phyloP scores from a whole-genome alignment of 768 basidiomycete genomes.

The Austroboletus eburneus region DNA sequence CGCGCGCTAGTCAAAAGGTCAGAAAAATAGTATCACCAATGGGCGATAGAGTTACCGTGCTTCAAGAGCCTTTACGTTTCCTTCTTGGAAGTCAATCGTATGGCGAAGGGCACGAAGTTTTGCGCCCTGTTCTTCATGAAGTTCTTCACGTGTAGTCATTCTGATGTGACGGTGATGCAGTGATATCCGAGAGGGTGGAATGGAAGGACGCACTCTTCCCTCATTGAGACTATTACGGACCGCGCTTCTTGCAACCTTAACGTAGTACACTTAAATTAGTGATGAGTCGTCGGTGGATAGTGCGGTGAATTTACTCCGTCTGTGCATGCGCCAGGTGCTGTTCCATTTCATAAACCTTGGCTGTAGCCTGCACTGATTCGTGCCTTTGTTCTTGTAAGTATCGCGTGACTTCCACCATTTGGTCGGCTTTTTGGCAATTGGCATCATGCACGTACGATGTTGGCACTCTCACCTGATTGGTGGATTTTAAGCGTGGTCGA shows the following conservation, averaged over 20 bases:
- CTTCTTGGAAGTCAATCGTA: constrained; percentile 30
- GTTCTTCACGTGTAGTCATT: constrained; percentile 20
- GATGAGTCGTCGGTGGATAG: background rate
- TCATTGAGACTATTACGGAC: constrained; percentile 25
- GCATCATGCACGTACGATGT: constrained; percentile 7
- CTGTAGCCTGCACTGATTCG: constrained; percentile 23
- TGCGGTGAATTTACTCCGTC: constrained; percentile 14
- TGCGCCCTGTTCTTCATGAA: constrained; percentile 20
- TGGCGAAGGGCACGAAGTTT: constrained; percentile 30
- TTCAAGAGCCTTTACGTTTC: constrained; percentile 22
- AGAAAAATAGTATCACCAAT: background rate
- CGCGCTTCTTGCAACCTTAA: constrained; percentile 26
- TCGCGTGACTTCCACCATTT: constrained; percentile 20
- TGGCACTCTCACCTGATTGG: constrained; percentile 22
- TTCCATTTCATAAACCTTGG: constrained; percentile 24
- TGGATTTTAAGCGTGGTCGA: constrained; percentile 18
- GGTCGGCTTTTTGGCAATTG: constrained; percentile 19
- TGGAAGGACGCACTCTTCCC: constrained; percentile 29
- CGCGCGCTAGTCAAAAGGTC: constrained; percentile 16
- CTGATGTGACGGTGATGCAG: constrained; percentile 15
- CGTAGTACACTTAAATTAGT: constrained; percentile 10
- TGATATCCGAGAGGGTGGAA: constrained; percentile 12
- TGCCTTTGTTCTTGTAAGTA: constrained; percentile 27
- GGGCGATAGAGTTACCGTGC: constrained; percentile 17
- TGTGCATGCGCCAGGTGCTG: constrained; percentile 22